A percentile compares a stretch with the other conserved stretches of the same genome.
These are phyloP conservation scores for Exophiala oligosperma DNA, from an alignment of 2,329 filamentous ascomycete genomes.

Conservation along the genomic window DNA sequence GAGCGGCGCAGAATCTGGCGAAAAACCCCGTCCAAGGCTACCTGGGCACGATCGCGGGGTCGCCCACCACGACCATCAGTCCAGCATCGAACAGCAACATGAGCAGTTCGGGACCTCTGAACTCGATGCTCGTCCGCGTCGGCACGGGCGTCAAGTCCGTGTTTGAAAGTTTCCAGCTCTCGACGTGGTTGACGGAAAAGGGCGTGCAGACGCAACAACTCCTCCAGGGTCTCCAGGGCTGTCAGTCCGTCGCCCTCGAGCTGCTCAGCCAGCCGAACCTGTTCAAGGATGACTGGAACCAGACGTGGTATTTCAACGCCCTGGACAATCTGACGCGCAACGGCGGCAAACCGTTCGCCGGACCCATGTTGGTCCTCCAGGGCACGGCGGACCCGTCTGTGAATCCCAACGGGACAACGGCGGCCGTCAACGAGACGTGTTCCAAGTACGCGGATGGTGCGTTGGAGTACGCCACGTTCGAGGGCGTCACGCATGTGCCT, in stretches of 20 bases:
- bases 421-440: conserved; percentile 30
- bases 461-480: conserved; percentile 31
- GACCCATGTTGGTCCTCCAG: conserved; percentile 34
- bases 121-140: neutral
- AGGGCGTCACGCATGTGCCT: conserved; percentile 33
- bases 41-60: conserved; percentile 3
- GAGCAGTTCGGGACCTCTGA: neutral
- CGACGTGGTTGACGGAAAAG: neutral
- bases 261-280: conserved; percentile 14
- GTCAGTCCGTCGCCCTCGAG: conserved; percentile 17
- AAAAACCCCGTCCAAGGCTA: conserved; percentile 31
- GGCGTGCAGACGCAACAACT: conserved; percentile 10
- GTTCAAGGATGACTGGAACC: conserved; percentile 25
- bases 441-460: conserved; percentile 23
- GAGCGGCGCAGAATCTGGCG: conserved; percentile 37
- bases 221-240: conserved; percentile 26
- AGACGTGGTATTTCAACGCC: conserved; percentile 18
- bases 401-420: conserved; percentile 23
- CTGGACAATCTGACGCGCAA: conserved; percentile 11
- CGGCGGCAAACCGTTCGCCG: conserved; percentile 23
- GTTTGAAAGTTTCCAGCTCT: neutral
- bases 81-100: neutral
- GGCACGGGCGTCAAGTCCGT: conserved; percentile 1
- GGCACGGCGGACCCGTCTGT: conserved; percentile 30
- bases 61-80: neutral